Evolutionary conservation across 2,329 filamentous ascomycete species (phyloP).

Genomic region (Pleurostoma richardsiae): DNA sequence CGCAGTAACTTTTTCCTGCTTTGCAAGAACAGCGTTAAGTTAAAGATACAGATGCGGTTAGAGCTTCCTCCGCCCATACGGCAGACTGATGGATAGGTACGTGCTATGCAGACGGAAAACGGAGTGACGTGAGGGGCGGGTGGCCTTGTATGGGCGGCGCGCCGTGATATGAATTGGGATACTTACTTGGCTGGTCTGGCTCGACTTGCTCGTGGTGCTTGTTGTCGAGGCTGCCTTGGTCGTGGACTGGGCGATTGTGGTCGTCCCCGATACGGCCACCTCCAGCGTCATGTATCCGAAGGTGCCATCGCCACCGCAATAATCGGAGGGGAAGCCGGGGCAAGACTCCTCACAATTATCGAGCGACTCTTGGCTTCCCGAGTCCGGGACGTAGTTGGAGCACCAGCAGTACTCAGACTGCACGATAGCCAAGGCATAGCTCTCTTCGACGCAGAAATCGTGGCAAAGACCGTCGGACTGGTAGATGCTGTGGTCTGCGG

Average conservation of each 20-base stretch:
- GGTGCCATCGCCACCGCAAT: slow-evolving; percentile 57
- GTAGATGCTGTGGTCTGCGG: slow-evolving; percentile 46
- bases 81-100: too few species aligned
- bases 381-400: slow-evolving; percentile 59
- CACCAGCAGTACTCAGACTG: slow-evolving; percentile 68
- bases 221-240: background rate
- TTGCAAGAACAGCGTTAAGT: background rate
- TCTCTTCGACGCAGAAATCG: slow-evolving; percentile 44
- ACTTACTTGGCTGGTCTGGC: too few species aligned
- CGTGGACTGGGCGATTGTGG: slow-evolving; percentile 8
- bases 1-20: slow-evolving; percentile 15
- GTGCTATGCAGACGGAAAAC: too few species aligned
- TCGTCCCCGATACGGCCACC: slow-evolving; percentile 53
- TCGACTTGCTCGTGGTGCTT: too few species aligned
- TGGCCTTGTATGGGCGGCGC: too few species aligned
- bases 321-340: slow-evolving; percentile 63
- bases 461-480: slow-evolving; percentile 69
- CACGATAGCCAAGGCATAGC: slow-evolving; percentile 65
- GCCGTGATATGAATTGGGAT: too few species aligned
- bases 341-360: slow-evolving; percentile 52
- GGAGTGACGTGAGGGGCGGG: too few species aligned
- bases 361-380: slow-evolving; percentile 30
- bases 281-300: slow-evolving; percentile 62
- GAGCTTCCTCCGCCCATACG: too few species aligned
- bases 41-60: slow-evolving; percentile 12